Evolutionary conservation across 257 asterid genomes (phyloP).

Genomic region (Leptodermis oblonga): DNA sequence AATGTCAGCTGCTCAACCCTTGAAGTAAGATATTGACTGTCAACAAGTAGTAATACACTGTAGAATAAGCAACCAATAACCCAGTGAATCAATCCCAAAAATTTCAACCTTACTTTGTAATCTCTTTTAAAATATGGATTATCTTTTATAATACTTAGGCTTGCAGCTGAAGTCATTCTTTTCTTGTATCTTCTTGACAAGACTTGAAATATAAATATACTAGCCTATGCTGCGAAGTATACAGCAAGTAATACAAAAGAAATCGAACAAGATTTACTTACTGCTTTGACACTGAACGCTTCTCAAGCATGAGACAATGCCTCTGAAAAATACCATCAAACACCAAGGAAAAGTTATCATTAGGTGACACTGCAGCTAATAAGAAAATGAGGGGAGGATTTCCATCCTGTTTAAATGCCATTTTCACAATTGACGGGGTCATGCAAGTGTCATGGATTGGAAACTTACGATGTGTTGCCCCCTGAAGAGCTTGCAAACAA

Average conservation of each 20-base stretch:
- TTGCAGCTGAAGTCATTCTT: background rate
- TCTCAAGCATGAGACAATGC: conserved; percentile 49
- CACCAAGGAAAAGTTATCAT: conserved; percentile 13
- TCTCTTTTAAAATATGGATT: too few species aligned
- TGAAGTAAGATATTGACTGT: too few species aligned
- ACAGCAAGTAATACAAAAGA: background rate
- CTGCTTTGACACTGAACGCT: conserved; percentile 33
- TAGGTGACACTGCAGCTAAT: background rate
- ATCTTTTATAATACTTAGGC: background rate
- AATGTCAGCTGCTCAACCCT: too few species aligned
- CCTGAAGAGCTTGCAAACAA: conserved; percentile 16
- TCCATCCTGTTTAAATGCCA: background rate
- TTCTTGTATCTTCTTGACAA: background rate
- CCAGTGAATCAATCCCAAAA: too few species aligned
- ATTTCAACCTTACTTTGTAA: too few species aligned
- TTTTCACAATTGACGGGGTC: background rate
- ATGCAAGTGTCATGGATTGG: background rate
- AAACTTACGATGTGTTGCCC: conserved; percentile 15
- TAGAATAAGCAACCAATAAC: background rate
- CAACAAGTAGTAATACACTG: background rate
- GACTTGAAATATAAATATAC: background rate
- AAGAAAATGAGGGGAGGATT: background rate
- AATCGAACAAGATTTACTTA: conserved; percentile 29
- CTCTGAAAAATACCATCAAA: conserved; percentile 29
- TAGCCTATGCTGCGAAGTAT: background rate